Conservation (phyloP, 768 basidiomycete genomes). For the Podaxis carcinomalis region DNA sequence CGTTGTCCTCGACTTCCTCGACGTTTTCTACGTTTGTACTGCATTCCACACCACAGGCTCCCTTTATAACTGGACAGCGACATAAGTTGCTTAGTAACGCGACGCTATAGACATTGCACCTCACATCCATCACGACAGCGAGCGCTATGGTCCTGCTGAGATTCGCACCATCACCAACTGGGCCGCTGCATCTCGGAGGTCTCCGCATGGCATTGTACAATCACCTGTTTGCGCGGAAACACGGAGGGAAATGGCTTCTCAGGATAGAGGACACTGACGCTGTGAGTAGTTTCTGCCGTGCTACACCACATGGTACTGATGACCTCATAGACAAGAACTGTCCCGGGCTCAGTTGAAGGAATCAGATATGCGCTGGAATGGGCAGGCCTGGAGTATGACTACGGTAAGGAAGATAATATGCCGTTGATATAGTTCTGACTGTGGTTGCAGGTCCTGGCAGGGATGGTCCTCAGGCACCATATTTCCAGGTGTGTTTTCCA, state of each 20-base stretch:
- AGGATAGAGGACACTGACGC: constrained; percentile 95
- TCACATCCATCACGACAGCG: not conserved
- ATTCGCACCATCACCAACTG: constrained; percentile 97
- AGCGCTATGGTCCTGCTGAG: constrained; percentile 59
- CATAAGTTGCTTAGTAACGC: not conserved
- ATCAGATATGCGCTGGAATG: constrained; percentile 76
- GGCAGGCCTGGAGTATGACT: constrained; percentile 91
- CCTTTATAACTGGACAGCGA: not conserved
- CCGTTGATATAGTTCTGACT: not conserved
- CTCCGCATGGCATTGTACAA: constrained; percentile 94
- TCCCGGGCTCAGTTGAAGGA: constrained; percentile 81
- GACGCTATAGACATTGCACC: not conserved
- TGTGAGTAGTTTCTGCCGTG: constrained; percentile 37
- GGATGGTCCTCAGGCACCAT: constrained; percentile 76
- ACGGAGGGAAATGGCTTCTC: constrained; percentile 85
- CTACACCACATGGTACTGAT: not conserved
- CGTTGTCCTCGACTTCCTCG: not conserved
- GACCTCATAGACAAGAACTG: constrained; percentile 60
- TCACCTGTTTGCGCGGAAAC: constrained; percentile 76
- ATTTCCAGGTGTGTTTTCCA: constrained; percentile 64
- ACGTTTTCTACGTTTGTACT: not conserved
- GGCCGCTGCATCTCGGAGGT: constrained; percentile 90
- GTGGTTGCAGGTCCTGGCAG: constrained; percentile 63
- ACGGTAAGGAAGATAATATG: constrained; percentile 48
- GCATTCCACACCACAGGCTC: not conserved